phyloP scores from a whole-genome alignment of 208 protist species.

The Leishmania gerbilli region DNA sequence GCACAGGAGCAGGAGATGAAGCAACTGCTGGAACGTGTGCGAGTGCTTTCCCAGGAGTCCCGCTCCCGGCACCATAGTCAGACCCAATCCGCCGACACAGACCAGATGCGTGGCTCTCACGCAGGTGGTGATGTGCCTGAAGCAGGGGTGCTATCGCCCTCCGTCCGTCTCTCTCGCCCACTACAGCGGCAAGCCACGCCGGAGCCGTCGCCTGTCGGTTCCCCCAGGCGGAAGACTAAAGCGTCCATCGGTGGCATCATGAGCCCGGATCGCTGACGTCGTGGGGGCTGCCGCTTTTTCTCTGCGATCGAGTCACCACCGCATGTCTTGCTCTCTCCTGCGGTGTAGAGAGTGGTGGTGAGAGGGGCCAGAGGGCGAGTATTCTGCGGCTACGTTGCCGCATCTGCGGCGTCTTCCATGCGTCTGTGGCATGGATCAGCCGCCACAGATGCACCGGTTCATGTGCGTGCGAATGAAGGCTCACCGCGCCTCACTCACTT shows the following conservation, averaged over 20 bases:
- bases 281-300: background rate
- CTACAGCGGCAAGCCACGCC: background rate
- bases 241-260: slow-evolving; percentile 18
- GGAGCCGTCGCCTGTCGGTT: too few species aligned
- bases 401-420: background rate
- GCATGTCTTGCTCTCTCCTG: background rate
- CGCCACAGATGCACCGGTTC: background rate
- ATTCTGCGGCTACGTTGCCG: background rate
- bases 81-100: background rate
- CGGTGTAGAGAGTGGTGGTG: background rate
- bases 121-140: background rate
- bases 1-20: slow-evolving; percentile 48
- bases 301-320: background rate
- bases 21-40: slow-evolving; percentile 41
- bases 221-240: background rate
- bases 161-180: background rate
- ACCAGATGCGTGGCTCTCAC: too few species aligned
- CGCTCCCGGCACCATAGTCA: slow-evolving; percentile 12
- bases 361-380: background rate
- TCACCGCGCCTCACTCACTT: background rate
- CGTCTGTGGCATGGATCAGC: background rate
- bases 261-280: slow-evolving; percentile 21
- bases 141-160: background rate
- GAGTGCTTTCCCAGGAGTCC: slow-evolving; percentile 21
- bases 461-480: background rate